These are phyloP conservation scores for Rhododendron kiyosumense DNA, from an alignment of 148 eudicot species.

Conservation along the genomic window DNA sequence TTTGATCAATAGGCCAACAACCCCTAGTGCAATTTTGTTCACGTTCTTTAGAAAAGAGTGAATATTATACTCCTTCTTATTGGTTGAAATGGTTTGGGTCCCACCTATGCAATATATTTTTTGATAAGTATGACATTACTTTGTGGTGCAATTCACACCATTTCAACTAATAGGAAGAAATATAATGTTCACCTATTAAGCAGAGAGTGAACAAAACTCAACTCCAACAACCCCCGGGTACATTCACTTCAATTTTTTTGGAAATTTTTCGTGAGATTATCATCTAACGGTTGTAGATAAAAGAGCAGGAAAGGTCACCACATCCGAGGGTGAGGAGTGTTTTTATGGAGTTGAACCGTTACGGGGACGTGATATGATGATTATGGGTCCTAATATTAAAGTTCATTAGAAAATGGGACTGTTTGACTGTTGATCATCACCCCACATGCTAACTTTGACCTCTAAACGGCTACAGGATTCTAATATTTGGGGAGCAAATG, in stretches of 20 bases:
- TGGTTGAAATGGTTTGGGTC: too few relatives aligned
- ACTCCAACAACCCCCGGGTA: too few relatives aligned
- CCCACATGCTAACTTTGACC: background rate
- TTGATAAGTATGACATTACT: too few relatives aligned
- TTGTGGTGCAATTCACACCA: fast-evolving
- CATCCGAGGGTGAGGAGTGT: background rate
- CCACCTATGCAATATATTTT: too few relatives aligned
- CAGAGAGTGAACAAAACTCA: too few relatives aligned
- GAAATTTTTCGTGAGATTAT: background rate
- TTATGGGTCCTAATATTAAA: background rate
- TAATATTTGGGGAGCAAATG: background rate
- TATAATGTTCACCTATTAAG: too few relatives aligned
- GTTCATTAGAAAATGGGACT: background rate
- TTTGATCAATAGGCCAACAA: too few relatives aligned
- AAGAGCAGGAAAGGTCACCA: background rate
- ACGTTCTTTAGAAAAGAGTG: too few relatives aligned
- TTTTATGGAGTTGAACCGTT: background rate
- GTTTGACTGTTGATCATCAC: conserved; percentile 6
- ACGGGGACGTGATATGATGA: background rate
- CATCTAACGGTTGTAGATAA: background rate
- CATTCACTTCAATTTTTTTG: background rate
- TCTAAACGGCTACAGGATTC: background rate
- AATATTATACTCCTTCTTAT: too few relatives aligned
- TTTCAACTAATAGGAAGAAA: too few relatives aligned
- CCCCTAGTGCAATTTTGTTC: too few relatives aligned